phyloP scores from a whole-genome alignment of 2,329 filamentous ascomycete genomes.

The Xylaria sp. region DNA sequence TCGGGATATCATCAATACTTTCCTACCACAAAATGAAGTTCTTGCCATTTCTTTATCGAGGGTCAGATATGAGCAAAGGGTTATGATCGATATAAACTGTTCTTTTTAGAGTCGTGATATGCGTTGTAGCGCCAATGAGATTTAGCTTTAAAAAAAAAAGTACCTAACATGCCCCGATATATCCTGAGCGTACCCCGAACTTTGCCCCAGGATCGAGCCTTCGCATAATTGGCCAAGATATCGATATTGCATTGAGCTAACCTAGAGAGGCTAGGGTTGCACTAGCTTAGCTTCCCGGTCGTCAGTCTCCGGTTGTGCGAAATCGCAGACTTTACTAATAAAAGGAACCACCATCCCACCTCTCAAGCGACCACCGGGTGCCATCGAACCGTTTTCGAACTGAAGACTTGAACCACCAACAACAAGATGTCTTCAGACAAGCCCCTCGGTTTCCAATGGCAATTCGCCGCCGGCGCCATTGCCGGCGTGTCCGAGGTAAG shows the following conservation, averaged over 20 bases:
- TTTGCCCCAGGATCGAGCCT: background rate
- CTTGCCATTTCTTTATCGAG: background rate
- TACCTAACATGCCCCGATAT: too few species aligned
- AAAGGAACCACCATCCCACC: conserved; percentile 32
- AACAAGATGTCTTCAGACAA: conserved; percentile 39
- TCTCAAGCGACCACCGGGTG: conserved; percentile 34
- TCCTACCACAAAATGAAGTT: background rate
- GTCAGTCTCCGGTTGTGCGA: conserved; percentile 26
- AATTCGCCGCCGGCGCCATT: conserved; percentile 74
- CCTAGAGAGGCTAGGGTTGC: background rate
- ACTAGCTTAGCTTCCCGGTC: conserved; percentile 14
- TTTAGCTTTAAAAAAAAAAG: background rate
- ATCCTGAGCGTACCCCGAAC: background rate
- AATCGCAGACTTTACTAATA: conserved; percentile 35
- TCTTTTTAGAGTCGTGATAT: background rate
- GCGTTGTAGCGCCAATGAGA: background rate
- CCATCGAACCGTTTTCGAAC: conserved; percentile 34
- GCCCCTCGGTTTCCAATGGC: conserved; percentile 44
- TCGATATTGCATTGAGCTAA: conserved; percentile 6
- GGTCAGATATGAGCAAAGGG: background rate
- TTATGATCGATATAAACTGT: too few species aligned
- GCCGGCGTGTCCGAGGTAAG: conserved; percentile 97
- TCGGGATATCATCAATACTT: background rate
- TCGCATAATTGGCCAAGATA: conserved; percentile 17
- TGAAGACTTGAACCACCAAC: conserved; percentile 13